phyloP scores from a whole-genome alignment of 2,329 filamentous ascomycete genomes.

The Ophiosphaerella narmari region DNA sequence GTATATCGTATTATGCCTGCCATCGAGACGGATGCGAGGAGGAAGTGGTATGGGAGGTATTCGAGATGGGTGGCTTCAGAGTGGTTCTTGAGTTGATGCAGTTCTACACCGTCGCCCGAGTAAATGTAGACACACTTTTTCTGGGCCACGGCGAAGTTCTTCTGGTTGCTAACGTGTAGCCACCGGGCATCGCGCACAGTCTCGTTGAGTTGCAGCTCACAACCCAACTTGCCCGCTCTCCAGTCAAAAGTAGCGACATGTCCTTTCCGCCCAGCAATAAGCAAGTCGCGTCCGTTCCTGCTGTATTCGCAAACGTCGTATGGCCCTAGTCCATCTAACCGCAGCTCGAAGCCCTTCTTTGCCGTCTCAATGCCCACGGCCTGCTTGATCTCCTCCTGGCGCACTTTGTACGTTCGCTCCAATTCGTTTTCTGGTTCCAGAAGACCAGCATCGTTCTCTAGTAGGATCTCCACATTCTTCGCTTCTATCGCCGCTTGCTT shows the following conservation, averaged over 20 bases:
- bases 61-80: conserved; percentile 92
- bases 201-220: conserved; percentile 88
- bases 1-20: conserved; percentile 86
- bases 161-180: conserved; percentile 80
- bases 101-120: conserved; percentile 84
- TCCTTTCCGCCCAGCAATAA: conserved; percentile 87
- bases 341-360: conserved; percentile 91
- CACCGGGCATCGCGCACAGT: conserved; percentile 88
- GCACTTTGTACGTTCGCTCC: conserved; percentile 89
- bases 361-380: conserved; percentile 81
- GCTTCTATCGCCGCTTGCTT: conserved; percentile 79
- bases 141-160: conserved; percentile 92
- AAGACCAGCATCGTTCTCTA: conserved; percentile 85
- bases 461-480: conserved; percentile 92
- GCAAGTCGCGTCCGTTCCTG: conserved; percentile 81
- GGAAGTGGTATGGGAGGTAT: conserved; percentile 94
- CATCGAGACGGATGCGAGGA: conserved; percentile 84
- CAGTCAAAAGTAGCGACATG: conserved; percentile 98
- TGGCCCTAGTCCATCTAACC: conserved; percentile 75
- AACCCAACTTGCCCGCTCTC: conserved; percentile 87
- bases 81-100: conserved; percentile 90
- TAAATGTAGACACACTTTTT: conserved; percentile 98
- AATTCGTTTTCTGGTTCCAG: conserved; percentile 86
- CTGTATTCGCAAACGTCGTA: conserved; percentile 90
- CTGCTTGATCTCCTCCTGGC: conserved; percentile 80